Evolutionary conservation across 441 rosid species (phyloP), one percentile per base, ranked within the genome.

Genomic region (Manihot esculenta): DNA sequence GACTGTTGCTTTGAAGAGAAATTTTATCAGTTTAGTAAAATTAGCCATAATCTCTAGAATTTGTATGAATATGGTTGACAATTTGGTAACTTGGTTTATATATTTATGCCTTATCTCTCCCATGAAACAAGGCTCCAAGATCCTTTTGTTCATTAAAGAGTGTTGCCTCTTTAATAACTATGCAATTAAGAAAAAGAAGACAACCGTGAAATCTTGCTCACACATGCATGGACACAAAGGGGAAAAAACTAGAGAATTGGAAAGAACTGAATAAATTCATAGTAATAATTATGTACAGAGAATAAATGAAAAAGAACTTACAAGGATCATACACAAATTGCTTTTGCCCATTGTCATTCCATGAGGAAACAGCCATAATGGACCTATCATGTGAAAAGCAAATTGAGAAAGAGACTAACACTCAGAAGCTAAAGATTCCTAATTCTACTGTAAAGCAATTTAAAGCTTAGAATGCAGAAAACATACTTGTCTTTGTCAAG

Each of bases 331-430:
- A 88, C 74, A 95, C 99, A 78, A 92, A 92, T 76, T 90, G 98
- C 85, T 83, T 92, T 84, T 95, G 99, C 33, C 99, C 99, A 80
- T 95, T 95, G 88, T 95, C 99, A 91, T 95, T 95, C 99, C 99
- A 95, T 27, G 99, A 95, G 74, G 99, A 95, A 79, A 88, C 93
- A 69, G 96, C 99, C 97, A 95, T 87, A 64, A 95, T 89, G 82
- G 99, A 88, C 87, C 98, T 95, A 85, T 24, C 55, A 78, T 15
- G 53, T 30, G 24, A 51, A 47, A 53, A 48, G 14, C 27, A 4
- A 45, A 48, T 27, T 53, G 64, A 67, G 68, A 47, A 66, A 51
- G 68, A 75, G 64, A 49, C 62, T 27, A 45, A 42, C 61, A 62
- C 56, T 62, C 3, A n/a, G 82, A 64, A 66, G 59, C 10, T 24